Evolutionary conservation across 169 alveolate genomes (phyloP), one percentile per base, ranked within the genome.

Genomic region (Amoebophrya sp.): DNA sequence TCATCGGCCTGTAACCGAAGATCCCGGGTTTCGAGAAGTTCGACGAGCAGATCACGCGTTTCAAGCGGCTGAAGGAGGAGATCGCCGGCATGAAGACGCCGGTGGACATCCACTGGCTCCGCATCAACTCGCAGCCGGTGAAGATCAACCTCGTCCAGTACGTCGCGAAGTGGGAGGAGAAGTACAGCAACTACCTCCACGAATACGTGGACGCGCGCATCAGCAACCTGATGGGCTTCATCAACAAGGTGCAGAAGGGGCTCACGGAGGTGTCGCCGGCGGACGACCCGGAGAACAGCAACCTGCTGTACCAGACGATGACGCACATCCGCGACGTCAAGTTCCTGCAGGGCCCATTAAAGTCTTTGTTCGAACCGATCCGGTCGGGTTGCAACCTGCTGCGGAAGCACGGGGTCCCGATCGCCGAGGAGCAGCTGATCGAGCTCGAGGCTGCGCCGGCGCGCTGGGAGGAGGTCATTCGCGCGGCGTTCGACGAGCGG

Each of bases 321-420:
- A 97, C 97, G 39, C 96, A 96, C 92, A 95, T 97, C 38, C 94
- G 98, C 40, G 98, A 97, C 89, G 98, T 97, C n/a, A 95, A 96
- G 90, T 94, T 96, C 91, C 95, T 96, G 88, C 93, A 92, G 89
- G 97, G 94, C 41, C 95, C 96, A 45, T 92, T 96, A 88, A 95
- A 94, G 87, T 93, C 92, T 38, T 95, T 96, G 31, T 94, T 97
- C 90, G 94, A 87, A 7, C 97, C 97, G 50, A 92, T 97, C 93
- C 94, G 96, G 39, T 67, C 48, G 40, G 50, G 88, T 2, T 91
- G 93, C 87, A 88, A 88, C 67, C 67, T 91, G 88, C 92, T 97
- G 43, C 96, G 96, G 92, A 97, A 95, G 92, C 97, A 97, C 90
- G 95, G 96, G 29, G 98, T 97, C 26, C 94, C 94, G 89, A 92